A percentile compares a stretch with the other conserved stretches of the same genome.
Evolutionary conservation across 371 early-diverging fungal genomes (phyloP).

Genomic region (Chytridiales sp.): DNA sequence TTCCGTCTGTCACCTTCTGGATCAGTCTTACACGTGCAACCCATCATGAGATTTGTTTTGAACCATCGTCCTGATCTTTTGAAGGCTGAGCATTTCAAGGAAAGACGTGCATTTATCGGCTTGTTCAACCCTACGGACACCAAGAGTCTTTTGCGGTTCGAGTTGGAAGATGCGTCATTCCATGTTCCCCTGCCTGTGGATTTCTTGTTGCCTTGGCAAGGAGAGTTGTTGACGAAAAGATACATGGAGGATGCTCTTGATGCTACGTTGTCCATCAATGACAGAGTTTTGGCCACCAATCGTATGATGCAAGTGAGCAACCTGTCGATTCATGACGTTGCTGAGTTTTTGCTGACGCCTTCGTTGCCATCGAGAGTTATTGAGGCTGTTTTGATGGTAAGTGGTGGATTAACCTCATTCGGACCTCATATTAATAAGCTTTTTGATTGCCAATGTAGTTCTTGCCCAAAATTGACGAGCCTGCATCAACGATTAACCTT

Average conservation of each 20-base stretch:
- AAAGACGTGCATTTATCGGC: conserved; percentile 7
- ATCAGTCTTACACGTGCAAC: conserved; percentile 11
- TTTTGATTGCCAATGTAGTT: conserved; percentile 9
- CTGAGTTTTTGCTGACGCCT: conserved; percentile 11
- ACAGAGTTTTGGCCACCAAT: conserved; percentile 15
- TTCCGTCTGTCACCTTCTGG: conserved; percentile 4
- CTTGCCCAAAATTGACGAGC: conserved; percentile 25
- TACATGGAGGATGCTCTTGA: conserved; percentile 20
- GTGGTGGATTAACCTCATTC: neutral
- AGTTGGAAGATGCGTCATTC: neutral
- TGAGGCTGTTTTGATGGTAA: conserved; percentile 28
- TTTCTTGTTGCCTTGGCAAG: conserved; percentile 17
- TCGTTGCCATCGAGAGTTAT: conserved; percentile 19
- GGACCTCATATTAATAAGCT: neutral
- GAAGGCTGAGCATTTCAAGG: conserved; percentile 5
- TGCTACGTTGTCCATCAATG: conserved; percentile 11
- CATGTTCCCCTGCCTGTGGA: conserved; percentile 9
- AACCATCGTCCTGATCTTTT: conserved; percentile 11
- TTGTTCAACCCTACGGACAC: conserved; percentile 13
- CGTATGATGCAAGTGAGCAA: conserved; percentile 20
- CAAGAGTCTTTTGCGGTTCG: neutral
- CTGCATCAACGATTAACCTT: conserved; percentile 15
- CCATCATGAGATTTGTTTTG: conserved; percentile 2
- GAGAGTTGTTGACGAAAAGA: conserved; percentile 6
- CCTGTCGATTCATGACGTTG: conserved; percentile 12